These are phyloP conservation scores for Agaricus blazei DNA, from an alignment of 768 basidiomycete genomes.

Conservation along the genomic window DNA sequence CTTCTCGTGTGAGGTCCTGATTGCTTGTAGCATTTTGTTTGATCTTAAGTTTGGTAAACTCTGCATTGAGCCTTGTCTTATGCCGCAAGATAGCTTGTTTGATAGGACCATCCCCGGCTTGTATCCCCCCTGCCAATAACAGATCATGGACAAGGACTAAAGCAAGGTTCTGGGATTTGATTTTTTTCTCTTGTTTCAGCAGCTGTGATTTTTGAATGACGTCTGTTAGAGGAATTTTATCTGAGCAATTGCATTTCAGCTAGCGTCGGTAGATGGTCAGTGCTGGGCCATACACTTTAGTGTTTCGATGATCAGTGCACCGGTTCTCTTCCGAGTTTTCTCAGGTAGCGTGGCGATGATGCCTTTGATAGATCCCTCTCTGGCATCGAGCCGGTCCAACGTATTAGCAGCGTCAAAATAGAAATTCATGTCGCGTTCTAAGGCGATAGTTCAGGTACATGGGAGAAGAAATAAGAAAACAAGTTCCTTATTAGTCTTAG, in stretches of 20 bases:
- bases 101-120: constrained; percentile 85
- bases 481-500: not conserved
- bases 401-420: constrained; percentile 87
- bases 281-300: constrained; percentile 72
- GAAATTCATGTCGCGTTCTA: constrained; percentile 74
- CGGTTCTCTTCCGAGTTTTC: constrained; percentile 70
- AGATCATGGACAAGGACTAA: constrained; percentile 90
- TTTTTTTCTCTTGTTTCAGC: constrained; percentile 70
- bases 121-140: constrained; percentile 78
- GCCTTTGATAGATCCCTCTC: constrained; percentile 90
- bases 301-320: constrained; percentile 90
- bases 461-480: not conserved
- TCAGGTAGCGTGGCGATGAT: constrained; percentile 68
- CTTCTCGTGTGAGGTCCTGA: constrained; percentile 56
- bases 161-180: constrained; percentile 72
- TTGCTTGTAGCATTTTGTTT: constrained; percentile 65
- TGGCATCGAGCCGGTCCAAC: constrained; percentile 81
- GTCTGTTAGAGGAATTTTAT: constrained; percentile 69
- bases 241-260: constrained; percentile 33
- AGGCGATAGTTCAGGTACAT: constrained; percentile 23
- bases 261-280: constrained; percentile 5
- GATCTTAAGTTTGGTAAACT: constrained; percentile 81
- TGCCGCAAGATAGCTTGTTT: constrained; percentile 86
- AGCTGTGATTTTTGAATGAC: constrained; percentile 67
- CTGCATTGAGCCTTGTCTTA: constrained; percentile 83